A percentile compares a stretch with the other conserved stretches of the same genome.
Conservation (phyloP, 495 filamentous ascomycete species). For the Achaetomiella virescens region DNA sequence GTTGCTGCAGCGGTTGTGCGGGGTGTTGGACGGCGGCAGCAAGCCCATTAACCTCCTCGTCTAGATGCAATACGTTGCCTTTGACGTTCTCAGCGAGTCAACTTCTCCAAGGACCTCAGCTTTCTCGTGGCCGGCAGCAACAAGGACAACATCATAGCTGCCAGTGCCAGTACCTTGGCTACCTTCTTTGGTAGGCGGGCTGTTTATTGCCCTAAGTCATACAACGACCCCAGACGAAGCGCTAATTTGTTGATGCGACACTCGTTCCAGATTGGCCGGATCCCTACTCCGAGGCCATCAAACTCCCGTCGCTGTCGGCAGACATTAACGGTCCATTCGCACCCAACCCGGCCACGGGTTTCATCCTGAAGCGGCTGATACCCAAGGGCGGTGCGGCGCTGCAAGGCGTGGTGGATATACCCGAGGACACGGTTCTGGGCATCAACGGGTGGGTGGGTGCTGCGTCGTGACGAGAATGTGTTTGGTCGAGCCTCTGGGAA, state of each 20-base stretch:
- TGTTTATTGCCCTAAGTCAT: too few species aligned
- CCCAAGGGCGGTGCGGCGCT: conserved; percentile 42
- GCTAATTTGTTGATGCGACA: too few species aligned
- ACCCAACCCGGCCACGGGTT: conserved; percentile 32
- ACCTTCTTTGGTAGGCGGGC: too few species aligned
- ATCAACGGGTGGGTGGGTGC: conserved; percentile 33
- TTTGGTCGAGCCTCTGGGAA: conserved; percentile 55
- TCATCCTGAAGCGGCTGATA: conserved; percentile 35
- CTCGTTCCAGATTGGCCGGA: too few species aligned
- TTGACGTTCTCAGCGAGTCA: conserved; percentile 22
- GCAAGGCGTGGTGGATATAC: conserved; percentile 39
- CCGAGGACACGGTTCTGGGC: conserved; percentile 44
- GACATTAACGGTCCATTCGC: conserved; percentile 47
- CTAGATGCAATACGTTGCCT: conserved; percentile 22
- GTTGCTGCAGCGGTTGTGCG: conserved; percentile 8
- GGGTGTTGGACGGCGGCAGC: not conserved
- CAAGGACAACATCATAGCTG: conserved; percentile 14
- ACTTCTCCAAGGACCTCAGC: conserved; percentile 15
- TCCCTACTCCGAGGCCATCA: conserved; percentile 21
- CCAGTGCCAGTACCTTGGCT: too few species aligned
- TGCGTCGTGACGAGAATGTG: conserved; percentile 31
- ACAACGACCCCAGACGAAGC: too few species aligned
- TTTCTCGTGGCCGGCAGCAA: conserved; percentile 18
- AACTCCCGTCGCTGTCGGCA: conserved; percentile 43
- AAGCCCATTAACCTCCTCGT: conserved; percentile 9